These are phyloP conservation scores for Xylaria palmicola DNA, from an alignment of 495 filamentous ascomycete species.

Conservation along the genomic window DNA sequence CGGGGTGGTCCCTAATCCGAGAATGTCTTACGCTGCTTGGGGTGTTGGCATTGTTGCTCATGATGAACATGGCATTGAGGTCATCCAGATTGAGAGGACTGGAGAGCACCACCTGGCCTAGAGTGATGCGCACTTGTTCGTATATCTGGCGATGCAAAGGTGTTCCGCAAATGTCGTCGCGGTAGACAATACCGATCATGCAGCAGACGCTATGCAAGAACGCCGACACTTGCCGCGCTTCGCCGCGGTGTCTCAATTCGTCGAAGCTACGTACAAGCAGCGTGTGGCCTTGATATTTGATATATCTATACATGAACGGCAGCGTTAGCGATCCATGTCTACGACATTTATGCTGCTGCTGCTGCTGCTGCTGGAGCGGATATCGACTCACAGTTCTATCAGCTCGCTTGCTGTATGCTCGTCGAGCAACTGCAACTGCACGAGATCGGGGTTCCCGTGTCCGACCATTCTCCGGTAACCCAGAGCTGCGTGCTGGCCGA, in stretches of 20 bases:
- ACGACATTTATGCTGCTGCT: not conserved
- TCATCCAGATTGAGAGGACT: constrained; percentile 30
- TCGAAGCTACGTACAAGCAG: constrained; percentile 24
- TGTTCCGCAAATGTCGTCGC: constrained; percentile 28
- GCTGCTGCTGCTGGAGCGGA: too few relatives aligned
- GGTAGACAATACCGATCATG: constrained; percentile 28
- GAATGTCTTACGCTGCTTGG: constrained; percentile 29
- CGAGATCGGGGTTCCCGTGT: constrained; percentile 25
- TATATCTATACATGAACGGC: constrained; percentile 14
- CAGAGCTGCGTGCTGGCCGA: constrained; percentile 25
- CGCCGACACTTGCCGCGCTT: constrained; percentile 24
- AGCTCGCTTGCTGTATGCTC: constrained; percentile 29
- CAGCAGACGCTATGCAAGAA: constrained; percentile 33
- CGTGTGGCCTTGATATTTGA: constrained; percentile 28
- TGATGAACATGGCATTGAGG: constrained; percentile 32
- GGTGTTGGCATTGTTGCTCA: constrained; percentile 33
- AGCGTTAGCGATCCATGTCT: not conserved
- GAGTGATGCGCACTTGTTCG: constrained; percentile 28
- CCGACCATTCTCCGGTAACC: constrained; percentile 22
- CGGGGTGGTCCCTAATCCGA: not conserved
- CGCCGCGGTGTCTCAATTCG: constrained; percentile 32
- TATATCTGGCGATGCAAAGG: constrained; percentile 25
- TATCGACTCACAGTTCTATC: constrained; percentile 24
- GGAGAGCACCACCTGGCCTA: constrained; percentile 27
- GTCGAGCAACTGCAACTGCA: constrained; percentile 29